These are phyloP conservation scores for Hexamita inflata DNA, from an alignment of 208 protist species.

Conservation along the genomic window DNA sequence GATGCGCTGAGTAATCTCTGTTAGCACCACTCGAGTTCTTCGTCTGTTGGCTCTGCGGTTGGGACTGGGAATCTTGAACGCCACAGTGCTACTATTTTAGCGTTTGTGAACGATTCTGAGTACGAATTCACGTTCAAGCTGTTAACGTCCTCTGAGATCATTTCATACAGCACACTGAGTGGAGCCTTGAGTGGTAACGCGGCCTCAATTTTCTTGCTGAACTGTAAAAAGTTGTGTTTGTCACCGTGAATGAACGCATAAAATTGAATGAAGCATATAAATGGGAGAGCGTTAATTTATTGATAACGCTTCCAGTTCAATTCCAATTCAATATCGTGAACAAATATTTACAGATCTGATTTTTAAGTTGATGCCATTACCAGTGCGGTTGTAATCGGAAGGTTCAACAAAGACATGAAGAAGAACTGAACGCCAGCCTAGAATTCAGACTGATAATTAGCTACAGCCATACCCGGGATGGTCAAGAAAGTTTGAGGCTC, in stretches of 20 bases:
- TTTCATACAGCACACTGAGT: too few species aligned
- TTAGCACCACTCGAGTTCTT: background rate
- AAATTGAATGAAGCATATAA: background rate
- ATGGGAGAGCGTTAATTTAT: background rate
- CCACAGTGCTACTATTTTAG: background rate
- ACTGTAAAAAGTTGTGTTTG: background rate
- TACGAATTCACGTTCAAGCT: background rate
- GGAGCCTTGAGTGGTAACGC: background rate
- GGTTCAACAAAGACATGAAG: background rate
- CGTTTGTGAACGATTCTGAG: background rate
- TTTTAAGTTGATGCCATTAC: background rate
- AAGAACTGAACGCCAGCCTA: background rate
- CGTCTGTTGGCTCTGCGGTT: background rate
- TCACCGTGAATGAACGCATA: background rate
- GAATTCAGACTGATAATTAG: background rate
- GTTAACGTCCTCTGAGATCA: background rate
- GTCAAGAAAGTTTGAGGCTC: background rate
- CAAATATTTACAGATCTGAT: background rate
- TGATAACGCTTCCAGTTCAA: background rate
- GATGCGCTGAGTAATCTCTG: background rate
- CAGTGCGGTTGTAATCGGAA: background rate
- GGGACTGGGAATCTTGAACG: background rate
- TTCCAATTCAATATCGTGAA: background rate
- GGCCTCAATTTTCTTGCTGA: background rate
- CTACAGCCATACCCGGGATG: background rate